Base-by-base conservation (phyloP, 2,329 filamentous ascomycete species). In the Aspergillus sp. region DNA sequence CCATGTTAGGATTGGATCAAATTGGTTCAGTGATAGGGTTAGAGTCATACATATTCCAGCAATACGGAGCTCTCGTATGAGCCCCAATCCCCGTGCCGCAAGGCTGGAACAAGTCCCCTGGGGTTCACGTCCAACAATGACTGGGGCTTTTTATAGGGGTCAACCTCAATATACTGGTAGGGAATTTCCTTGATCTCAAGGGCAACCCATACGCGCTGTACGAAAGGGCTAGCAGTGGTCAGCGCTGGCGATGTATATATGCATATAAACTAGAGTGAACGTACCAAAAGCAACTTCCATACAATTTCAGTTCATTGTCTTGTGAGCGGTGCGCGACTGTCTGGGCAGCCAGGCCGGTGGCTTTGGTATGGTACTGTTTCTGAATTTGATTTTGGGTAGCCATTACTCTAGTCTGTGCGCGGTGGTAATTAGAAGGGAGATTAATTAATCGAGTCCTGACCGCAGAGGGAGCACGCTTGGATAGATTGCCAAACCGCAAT, bases 171-270 rank as follows among this genome's bases (percentile, higher is more conserved):
- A 75, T 96, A 96, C 72, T 96, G 91, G 72, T 96, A 96, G 39
- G 85, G 80, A 8, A 95, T 82, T 17, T 86, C 84, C 73, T 95
- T 95, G 68, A 88, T 82, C 74, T 96, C 91, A 38, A 96, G 82
- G 1, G 91, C 90, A 65, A 96, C 95, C 92, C 92, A 96, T 25
- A 95, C 90, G 17, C 91, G 87, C 72, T 96, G 91, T 1, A 92
- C 91, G 72, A 94, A 95, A 25, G 91, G 91, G 70, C 89, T 91
- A 45, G 68, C 55, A 57, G 62, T 32, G 57, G 36, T 56, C 57
- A 66, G 64, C 63, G 52, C 50, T 61, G 39, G 60, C 7, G 25
- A 7, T 13, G 21, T n/a, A 47, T n/a, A 38, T 50, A 58, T 57
- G 59, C 21, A 19, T 9, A n/a, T 30, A 30, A 30, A 38, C 4